Base-by-base conservation (phyloP, 75 land plant genomes). In the Cryptomeria japonica region DNA sequence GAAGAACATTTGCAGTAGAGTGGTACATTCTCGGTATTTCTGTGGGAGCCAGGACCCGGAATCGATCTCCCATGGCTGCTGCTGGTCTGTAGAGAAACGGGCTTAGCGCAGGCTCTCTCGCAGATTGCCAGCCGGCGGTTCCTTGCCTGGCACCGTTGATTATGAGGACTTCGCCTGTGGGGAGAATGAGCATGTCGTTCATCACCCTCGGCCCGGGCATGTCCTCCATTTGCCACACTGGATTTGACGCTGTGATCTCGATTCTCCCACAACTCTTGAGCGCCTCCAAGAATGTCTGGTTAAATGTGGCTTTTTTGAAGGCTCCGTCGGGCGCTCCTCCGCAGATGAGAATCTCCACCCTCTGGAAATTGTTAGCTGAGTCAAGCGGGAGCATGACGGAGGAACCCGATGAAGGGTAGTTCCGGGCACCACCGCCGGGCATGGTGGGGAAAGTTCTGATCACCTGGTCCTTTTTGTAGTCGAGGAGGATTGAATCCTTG, bases 151-250 rank as follows among this genome's bases (percentile, higher is more conserved):
- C 96, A 14, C 97, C 96, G 72, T 96, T 95, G 87, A 96, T 93
- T 51, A 96, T 91, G 87, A 96, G 90, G 34, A 95, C 94, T 34
- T 91, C 87, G n/a, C 93, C 96, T 34, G 89, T 92, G 10, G 97
- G 97, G 0, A 96, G 90, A 37, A 93, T 39, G 34, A 90, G 83
- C 96, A 95, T 96, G 90, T 96, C 97, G 13, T 94, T 91, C 97
- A 96, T 95, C 84, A 94, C 94, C 36, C 97, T 82, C 36, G 91
- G 76, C 37, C 68, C 82, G 15, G 98, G 96, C 98, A 95, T 96
- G 18, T 83, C 88, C 87, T 93, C 93, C 94, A 95, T 89, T 6
- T 49, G 14, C 98, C 98, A 96, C 25, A 80, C 18, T 4, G 98
- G 98, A 16, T 31, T 61, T 2, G 86, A 49, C 86, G 89, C 91